Evolutionary conservation across 2,329 filamentous ascomycete genomes (phyloP).

Genomic region (Teratosphaeria nubilosa): DNA sequence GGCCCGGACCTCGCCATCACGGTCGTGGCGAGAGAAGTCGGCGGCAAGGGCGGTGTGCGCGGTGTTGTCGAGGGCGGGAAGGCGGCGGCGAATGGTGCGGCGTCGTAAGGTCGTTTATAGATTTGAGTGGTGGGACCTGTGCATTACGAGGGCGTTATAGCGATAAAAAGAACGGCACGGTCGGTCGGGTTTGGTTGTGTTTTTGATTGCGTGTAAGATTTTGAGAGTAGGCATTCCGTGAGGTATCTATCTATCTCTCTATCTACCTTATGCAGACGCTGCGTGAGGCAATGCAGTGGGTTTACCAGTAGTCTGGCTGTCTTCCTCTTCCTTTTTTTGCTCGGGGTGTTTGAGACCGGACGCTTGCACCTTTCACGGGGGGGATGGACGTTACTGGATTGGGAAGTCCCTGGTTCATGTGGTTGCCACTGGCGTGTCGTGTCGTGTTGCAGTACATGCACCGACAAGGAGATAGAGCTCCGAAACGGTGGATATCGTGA

Average conservation of each 20-base stretch:
- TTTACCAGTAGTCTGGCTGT: too few species aligned
- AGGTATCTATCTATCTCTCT: not conserved
- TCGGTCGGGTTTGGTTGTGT: not conserved
- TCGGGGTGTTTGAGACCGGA: too few species aligned
- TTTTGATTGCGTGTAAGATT: not conserved
- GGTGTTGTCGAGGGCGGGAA: conserved; percentile 41
- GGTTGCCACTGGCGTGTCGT: too few species aligned
- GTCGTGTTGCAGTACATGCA: too few species aligned
- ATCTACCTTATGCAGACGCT: too few species aligned
- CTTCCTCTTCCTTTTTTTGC: too few species aligned
- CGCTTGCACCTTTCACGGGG: too few species aligned
- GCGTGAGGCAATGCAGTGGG: too few species aligned
- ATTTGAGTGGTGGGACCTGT: not conserved
- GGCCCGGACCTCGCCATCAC: conserved; percentile 68
- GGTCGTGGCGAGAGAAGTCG: conserved; percentile 74
- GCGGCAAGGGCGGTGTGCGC: conserved; percentile 73
- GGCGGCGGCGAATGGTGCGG: conserved; percentile 12
- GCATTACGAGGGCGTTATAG: conserved; percentile 1
- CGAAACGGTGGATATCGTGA: too few species aligned
- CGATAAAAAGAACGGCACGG: not conserved
- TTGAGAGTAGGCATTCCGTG: not conserved
- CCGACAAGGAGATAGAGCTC: too few species aligned
- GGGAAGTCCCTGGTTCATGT: too few species aligned
- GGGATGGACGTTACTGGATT: too few species aligned
- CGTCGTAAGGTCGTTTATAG: not conserved